Percentiles rank a stretch among this genome's conserved stretches.
phyloP scores from a whole-genome alignment of 1,284 basidiomycete species.

The Pseudozyma flocculosa region DNA sequence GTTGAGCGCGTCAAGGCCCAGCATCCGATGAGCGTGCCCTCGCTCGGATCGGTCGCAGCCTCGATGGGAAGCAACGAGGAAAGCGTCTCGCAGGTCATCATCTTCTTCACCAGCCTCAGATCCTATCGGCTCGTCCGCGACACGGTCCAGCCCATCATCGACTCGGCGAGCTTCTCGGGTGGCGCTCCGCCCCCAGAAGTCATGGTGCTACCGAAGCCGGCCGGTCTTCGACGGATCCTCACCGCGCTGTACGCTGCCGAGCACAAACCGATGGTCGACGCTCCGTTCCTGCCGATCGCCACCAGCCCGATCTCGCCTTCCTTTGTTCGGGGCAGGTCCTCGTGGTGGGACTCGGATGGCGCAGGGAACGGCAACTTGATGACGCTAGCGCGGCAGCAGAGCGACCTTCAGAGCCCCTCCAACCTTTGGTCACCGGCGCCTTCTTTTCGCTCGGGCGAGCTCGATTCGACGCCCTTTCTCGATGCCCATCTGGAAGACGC shows the following conservation, averaged over 20 bases:
- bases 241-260: slow-evolving; percentile 37
- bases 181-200: slow-evolving; percentile 38
- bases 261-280: slow-evolving; percentile 71
- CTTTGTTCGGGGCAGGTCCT: slow-evolving; percentile 11
- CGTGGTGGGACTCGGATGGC: slow-evolving; percentile 21
- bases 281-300: slow-evolving; percentile 83
- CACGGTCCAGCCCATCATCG: slow-evolving; percentile 39
- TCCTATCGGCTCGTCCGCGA: slow-evolving; percentile 34
- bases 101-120: slow-evolving; percentile 43
- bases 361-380: slow-evolving; percentile 12
- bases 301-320: slow-evolving; percentile 69
- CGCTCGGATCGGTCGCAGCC: slow-evolving; percentile 13
- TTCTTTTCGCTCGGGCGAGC: background rate
- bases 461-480: background rate
- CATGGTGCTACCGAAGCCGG: slow-evolving; percentile 44
- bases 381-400: slow-evolving; percentile 16
- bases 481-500: slow-evolving; percentile 4
- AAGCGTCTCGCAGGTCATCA: slow-evolving; percentile 35
- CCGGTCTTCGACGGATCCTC: slow-evolving; percentile 30
- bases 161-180: slow-evolving; percentile 31
- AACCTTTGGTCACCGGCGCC: slow-evolving; percentile 26
- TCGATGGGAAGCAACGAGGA: slow-evolving; percentile 14
- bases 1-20: slow-evolving; percentile 24
- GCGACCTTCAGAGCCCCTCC: slow-evolving; percentile 8
- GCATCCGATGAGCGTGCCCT: slow-evolving; percentile 11